These are phyloP conservation scores for Paecilomyces niveus DNA, from an alignment of 2,329 filamentous ascomycete genomes.

Conservation along the genomic window DNA sequence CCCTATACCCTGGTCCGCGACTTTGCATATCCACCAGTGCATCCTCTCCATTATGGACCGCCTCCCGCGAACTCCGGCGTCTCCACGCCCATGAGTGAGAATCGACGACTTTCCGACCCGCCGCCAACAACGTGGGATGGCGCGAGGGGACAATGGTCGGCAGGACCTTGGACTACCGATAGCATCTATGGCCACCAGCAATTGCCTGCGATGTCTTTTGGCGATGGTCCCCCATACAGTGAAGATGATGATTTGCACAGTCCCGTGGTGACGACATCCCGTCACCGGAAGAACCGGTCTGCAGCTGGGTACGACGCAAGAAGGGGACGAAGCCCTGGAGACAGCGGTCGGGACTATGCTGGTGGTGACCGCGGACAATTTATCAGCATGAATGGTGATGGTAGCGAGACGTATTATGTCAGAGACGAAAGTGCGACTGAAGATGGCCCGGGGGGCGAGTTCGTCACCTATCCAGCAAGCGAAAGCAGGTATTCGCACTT, in stretches of 20 bases:
- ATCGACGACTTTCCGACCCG: constrained; percentile 72
- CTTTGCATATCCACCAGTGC: constrained; percentile 78
- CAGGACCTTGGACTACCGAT: constrained; percentile 40
- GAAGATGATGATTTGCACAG: constrained; percentile 94
- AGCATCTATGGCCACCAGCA: constrained; percentile 58
- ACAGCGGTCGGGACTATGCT: constrained; percentile 34
- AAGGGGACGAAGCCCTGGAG: constrained; percentile 43
- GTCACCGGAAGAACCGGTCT: constrained; percentile 81
- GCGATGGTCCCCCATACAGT: constrained; percentile 84
- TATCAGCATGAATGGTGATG: constrained; percentile 60
- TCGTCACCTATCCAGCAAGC: constrained; percentile 67
- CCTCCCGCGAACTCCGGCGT: constrained; percentile 69
- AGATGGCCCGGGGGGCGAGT: constrained; percentile 71
- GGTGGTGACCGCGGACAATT: constrained; percentile 61
- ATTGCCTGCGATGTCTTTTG: constrained; percentile 74
- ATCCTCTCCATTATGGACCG: constrained; percentile 93
- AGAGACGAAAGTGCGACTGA: constrained; percentile 53
- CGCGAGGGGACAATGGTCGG: constrained; percentile 51
- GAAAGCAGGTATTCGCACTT: constrained; percentile 51
- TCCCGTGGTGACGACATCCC: constrained; percentile 73
- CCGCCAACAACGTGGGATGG: constrained; percentile 69
- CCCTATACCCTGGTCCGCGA: constrained; percentile 87
- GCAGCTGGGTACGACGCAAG: constrained; percentile 31
- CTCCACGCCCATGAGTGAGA: constrained; percentile 79
- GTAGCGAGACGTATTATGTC: constrained; percentile 67